Evolutionary conservation across 345 rosid species (phyloP), one percentile per base, ranked within the genome.

Genomic region (Bruguiera gymnorhiza): DNA sequence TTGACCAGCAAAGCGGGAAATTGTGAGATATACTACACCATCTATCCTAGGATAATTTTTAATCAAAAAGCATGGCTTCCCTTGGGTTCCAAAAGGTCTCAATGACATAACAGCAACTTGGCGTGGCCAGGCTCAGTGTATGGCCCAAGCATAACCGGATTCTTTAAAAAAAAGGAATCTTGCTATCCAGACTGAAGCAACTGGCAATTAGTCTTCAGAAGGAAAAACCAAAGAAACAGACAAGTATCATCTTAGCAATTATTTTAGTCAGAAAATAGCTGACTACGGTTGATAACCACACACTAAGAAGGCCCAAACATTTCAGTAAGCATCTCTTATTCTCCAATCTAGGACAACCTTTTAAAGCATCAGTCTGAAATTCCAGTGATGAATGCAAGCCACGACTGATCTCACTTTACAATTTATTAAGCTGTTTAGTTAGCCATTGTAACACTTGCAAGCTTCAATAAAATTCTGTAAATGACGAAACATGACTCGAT

Each of bases 81-180:
- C 20, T 55, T 57, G 27, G 20, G 54, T 48, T 30, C n/a, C 48
- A n/a, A 48, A 36, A 50, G 48, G 63, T 39, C 2, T 37, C 46
- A 2, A 19, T 54, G 31, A 65, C 57, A 61, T n/a, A 39, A 60
- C 39, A 43, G 15, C 29, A 59, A 15, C 31, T 53, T 60, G 31
- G 13, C 3, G 55, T 60, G 52, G 31, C 59, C 56, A 32, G 61
- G 43, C 18, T 72, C 11, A 32, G 34, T 13, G 56, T 39, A 39
- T 39, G 57, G 20, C 52, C 52, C 31, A 48, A n/a, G n/a, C 60
- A 70, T 60, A 36, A 67, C 36, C 24, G 24, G 59, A 58, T 54
- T 26, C 32, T 34, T 34, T 0, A 0, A 34, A 34, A 34, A 3
- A 50, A 29, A 5, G 5, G 10, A 24, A 62, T 48, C 37, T 59